Evolutionary conservation across 306 rosid species (phyloP).

Genomic region (Vigna trinervia): DNA sequence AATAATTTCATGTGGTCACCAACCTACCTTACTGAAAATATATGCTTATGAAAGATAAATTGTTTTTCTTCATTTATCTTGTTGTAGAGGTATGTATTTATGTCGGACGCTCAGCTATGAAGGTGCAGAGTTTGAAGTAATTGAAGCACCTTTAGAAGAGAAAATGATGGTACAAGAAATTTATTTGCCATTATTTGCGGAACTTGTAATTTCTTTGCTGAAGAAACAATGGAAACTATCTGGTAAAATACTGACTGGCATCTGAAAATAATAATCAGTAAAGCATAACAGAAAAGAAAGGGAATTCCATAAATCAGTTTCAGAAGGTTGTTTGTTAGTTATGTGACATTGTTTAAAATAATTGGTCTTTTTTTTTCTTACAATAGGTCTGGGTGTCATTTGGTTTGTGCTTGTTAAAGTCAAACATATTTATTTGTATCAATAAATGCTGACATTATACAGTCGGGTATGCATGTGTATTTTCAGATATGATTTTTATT

Average conservation of each 20-base stretch:
- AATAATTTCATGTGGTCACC: slow-evolving; percentile 29
- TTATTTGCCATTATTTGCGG: slow-evolving; percentile 21
- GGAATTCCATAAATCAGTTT: slow-evolving; percentile 25
- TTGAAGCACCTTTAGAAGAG: slow-evolving; percentile 88
- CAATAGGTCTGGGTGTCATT: slow-evolving; percentile 17
- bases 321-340: slow-evolving; percentile 22
- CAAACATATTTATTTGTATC: slow-evolving; percentile 22
- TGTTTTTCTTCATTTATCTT: slow-evolving; percentile 39
- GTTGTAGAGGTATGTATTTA: slow-evolving; percentile 93
- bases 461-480: not conserved
- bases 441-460: slow-evolving; percentile 12
- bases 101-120: slow-evolving; percentile 96
- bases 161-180: slow-evolving; percentile 80
- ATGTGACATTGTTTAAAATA: slow-evolving; percentile 13
- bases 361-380: slow-evolving; percentile 18
- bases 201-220: not conserved
- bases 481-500: slow-evolving; percentile 8
- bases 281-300: slow-evolving; percentile 14
- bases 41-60: slow-evolving; percentile 25
- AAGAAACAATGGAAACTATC: slow-evolving; percentile 27
- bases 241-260: slow-evolving; percentile 20
- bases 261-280: slow-evolving; percentile 36
- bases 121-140: slow-evolving; percentile 91
- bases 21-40: not conserved
- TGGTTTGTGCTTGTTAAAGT: slow-evolving; percentile 23